Evolutionary conservation across 495 filamentous ascomycete genomes (phyloP), one percentile per base, ranked within the genome.

Genomic region (Xylaria sp.): DNA sequence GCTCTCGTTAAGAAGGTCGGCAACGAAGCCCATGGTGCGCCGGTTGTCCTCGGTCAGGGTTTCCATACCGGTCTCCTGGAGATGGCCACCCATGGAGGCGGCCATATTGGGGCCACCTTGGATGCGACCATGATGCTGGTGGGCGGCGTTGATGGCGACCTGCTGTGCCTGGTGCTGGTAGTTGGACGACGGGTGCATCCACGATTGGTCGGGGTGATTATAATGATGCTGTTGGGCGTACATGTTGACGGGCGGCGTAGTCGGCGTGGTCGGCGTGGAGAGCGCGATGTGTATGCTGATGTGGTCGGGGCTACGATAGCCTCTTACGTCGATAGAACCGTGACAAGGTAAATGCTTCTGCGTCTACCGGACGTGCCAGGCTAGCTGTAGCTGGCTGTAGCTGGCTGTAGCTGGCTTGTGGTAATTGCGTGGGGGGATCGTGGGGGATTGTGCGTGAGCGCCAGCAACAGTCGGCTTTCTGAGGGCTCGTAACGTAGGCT

Each of bases 11-110:
- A 98, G 87, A 55, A 98, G 85, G 77, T 99, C 95, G 53, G 94
- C 91, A 72, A 98, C 95, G 89, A 94, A 98, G 72, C 90, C 90
- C 75, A 98, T 88, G 19, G 97, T 94, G 64, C 95, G 89, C 75
- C 93, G 88, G 78, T 97, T 97, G 76, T 99, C 96, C 77, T 98
- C 97, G 53, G 91, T 93, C 66, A 95, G 82, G 4, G 78, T 76
- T 63, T 85, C 84, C 40, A 82, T 59, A 82, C 85, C 65, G 80
- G 85, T 78, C 85, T 93, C 83, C 78, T 88, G 83, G 75, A 85
- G 86, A 77, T 91, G 88, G 73, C 80, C 74, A 66, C 84, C 77
- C 61, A 61, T 74, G n/a, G 70, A 24, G 0, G 69, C 58, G 29
- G 69, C 66, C 70, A 74, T 81, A 72, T 88, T 91, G 71, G 91